These are phyloP conservation scores for Pseudomonodictys pantanalensis DNA, from an alignment of 495 filamentous ascomycete species.

Conservation along the genomic window DNA sequence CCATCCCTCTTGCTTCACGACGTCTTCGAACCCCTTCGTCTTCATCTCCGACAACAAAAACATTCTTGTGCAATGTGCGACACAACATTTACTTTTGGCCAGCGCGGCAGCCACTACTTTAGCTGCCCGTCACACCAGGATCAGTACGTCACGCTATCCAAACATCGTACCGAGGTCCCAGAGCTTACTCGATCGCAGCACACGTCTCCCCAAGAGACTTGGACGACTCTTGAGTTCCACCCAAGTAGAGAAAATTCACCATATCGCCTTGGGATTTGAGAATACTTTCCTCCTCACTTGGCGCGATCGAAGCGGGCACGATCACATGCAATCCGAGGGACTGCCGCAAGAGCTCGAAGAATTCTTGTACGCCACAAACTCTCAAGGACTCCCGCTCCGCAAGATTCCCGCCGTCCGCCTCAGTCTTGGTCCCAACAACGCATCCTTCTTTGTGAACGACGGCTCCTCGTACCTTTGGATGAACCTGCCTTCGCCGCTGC, in stretches of 20 bases:
- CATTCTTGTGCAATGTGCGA: conserved; percentile 18
- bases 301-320: conserved; percentile 6
- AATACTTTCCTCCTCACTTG: conserved; percentile 25
- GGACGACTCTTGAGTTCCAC: conserved; percentile 1
- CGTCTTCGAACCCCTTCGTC: neutral
- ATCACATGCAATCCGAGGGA: conserved; percentile 19
- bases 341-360: conserved; percentile 19
- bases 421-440: conserved; percentile 26
- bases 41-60: neutral
- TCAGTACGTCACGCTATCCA: conserved; percentile 8
- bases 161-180: neutral
- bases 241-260: conserved; percentile 14
- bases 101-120: conserved; percentile 30
- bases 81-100: conserved; percentile 28
- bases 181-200: neutral
- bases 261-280: conserved; percentile 23
- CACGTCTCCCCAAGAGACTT: conserved; percentile 16
- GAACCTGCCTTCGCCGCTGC: conserved; percentile 16
- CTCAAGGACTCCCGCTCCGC: neutral
- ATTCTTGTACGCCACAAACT: conserved; percentile 18
- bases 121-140: conserved; percentile 12
- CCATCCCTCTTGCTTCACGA: neutral
- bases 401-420: conserved; percentile 12
- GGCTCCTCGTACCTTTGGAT: conserved; percentile 16
- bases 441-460: conserved; percentile 25